Base-by-base conservation (phyloP, 108 stramenopile genomes). In the Skeletonema grethae region DNA sequence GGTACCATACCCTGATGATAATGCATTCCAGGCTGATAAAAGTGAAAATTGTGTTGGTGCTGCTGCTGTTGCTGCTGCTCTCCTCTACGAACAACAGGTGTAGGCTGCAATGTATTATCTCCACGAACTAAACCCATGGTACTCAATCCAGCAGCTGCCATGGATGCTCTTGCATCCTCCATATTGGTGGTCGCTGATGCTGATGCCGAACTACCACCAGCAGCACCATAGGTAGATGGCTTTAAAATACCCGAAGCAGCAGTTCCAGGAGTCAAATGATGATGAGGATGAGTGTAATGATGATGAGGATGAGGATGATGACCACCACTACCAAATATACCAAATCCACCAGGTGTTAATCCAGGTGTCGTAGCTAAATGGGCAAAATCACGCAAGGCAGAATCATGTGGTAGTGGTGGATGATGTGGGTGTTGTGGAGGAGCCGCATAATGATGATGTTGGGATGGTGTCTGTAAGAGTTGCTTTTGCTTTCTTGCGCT, bases 41-140 rank as follows among this genome's bases (percentile, higher is more conserved):
- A 69, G 43, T 67, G 58, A 35, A 25, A 24, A 5, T 7, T 56
- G 30, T 36, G 65, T 48, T 67, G 70, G 35, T 74, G 69, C 31
- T 65, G 63, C 38, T 31, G 41, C 61, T 41, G 38, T 38, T 57
- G 68, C 28, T 55, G 50, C 4, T 43, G 56, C 46, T 67, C 50
- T 66, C 39, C 57, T 28, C 32, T 32, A 22, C 69, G 55, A 22
- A 74, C 73, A 11, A 80, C 63, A 20, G 79, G 73, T 41, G 79
- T 80, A 7, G 79, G 79, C n/a, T 63, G 72, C 62, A 74, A 64
- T 55, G 68, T 62, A 60, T 73, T 53, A 36, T 74, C 65, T 13
- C 79, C 79, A 16, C 67, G 72, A 12, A 80, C 18, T 30, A 79
- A 70, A 7, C 71, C 78, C 64, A 63, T 58, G 63, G 69, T 64